Base-by-base conservation (phyloP, 352 stramenopile genomes). In the Peronospora belbahrii region DNA sequence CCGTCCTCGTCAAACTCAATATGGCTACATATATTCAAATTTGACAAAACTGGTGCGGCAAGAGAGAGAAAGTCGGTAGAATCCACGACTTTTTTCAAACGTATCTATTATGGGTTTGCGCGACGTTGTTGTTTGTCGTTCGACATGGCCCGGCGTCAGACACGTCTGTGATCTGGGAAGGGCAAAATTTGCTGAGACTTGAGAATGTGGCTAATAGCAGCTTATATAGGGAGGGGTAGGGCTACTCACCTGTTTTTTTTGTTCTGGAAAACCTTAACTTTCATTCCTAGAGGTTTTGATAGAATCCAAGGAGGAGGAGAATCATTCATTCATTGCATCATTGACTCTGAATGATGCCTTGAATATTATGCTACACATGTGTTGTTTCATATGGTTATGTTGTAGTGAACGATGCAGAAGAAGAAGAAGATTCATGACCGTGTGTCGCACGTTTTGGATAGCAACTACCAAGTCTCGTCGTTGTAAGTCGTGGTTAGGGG, bases 61-160 rank as follows among this genome's bases (percentile, higher is more conserved):
- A n/a, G n/a, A n/a, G n/a, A n/a, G 48, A 36, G 54, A 34, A 35
- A 60, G 45, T 25, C 54, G 44, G 25, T 32, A 35, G 44, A 17
- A 30, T 45, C n/a, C n/a, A n/a, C n/a, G n/a, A n/a, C n/a, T n/a
- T n/a, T 46, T 24, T 34, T 51, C 24, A 31, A 59, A 32, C 47
- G 39, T 39, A 56, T 56, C 48, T 56, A 56, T 56, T 39, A 48
- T n/a, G n/a, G n/a, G n/a, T n/a, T n/a, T n/a, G n/a, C n/a, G n/a
- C n/a, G n/a, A n/a, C n/a, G n/a, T n/a, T n/a, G n/a, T n/a, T n/a
- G n/a, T n/a, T n/a, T n/a, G n/a, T n/a, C n/a, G n/a, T n/a, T n/a
- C n/a, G 27, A 15, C 13, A 33, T 33, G 48, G 27, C 40, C 31
- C 18, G 32, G n/a, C n/a, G n/a, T n/a, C n/a, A n/a, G n/a, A 13